These are phyloP conservation scores for Aspergillus diversus DNA, from an alignment of 495 filamentous ascomycete genomes.

Conservation along the genomic window DNA sequence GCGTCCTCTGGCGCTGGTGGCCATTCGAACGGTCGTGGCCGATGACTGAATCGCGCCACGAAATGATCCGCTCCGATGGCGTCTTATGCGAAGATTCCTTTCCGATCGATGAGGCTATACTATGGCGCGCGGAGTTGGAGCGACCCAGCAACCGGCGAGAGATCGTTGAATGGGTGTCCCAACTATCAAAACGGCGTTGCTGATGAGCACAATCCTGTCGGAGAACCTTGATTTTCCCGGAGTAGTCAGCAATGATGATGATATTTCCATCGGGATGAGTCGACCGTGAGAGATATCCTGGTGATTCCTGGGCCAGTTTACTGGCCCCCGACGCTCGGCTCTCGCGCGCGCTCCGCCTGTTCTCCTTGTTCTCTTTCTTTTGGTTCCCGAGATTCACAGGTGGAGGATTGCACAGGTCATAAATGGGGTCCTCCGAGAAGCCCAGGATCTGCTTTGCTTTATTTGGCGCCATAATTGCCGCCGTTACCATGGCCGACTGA, in stretches of 20 bases:
- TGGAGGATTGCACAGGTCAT: conserved; percentile 94
- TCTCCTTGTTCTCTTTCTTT: conserved; percentile 70
- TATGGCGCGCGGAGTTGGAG: conserved; percentile 63
- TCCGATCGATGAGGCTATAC: conserved; percentile 51
- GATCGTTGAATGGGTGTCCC: conserved; percentile 70
- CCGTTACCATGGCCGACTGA: conserved; percentile 85
- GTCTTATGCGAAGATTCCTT: conserved; percentile 57
- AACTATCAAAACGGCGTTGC: conserved; percentile 56
- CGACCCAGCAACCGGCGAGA: conserved; percentile 75
- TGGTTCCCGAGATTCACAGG: conserved; percentile 81
- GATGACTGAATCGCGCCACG: conserved; percentile 81
- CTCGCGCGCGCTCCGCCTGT: conserved; percentile 39
- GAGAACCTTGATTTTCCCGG: conserved; percentile 89
- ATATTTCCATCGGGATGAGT: conserved; percentile 86
- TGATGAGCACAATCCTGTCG: conserved; percentile 86
- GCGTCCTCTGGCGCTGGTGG: conserved; percentile 39
- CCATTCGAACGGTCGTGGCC: conserved; percentile 55
- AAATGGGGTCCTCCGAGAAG: conserved; percentile 86
- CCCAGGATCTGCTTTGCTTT: conserved; percentile 77
- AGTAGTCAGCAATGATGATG: conserved; percentile 87
- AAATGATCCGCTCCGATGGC: conserved; percentile 82
- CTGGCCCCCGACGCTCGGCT: conserved; percentile 48
- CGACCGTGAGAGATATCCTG: conserved; percentile 72
- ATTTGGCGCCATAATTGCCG: conserved; percentile 80
- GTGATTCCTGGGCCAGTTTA: conserved; percentile 61